These are phyloP conservation scores for Actinomortierella ambigua DNA, from an alignment of 371 early-diverging fungal species.

Conservation along the genomic window DNA sequence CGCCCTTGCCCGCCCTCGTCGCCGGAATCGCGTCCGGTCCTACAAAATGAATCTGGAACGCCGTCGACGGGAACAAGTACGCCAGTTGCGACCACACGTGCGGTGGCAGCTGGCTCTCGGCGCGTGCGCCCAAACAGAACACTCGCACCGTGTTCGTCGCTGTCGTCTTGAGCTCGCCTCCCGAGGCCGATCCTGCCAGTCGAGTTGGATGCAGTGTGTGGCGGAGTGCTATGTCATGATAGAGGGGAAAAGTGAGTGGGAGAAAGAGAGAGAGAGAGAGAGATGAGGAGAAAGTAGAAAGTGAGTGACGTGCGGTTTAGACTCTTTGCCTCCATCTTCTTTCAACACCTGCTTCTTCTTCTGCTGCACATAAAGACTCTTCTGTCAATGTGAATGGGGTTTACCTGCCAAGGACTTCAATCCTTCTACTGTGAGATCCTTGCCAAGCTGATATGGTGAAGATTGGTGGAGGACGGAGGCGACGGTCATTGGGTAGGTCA, in stretches of 20 bases:
- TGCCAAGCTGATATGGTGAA: conserved; percentile 70
- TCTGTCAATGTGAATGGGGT: too few relatives aligned
- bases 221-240: conserved; percentile 60
- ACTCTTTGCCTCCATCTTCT: too few relatives aligned
- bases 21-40: conserved; percentile 83
- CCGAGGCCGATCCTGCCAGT: conserved; percentile 49
- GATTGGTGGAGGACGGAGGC: conserved; percentile 79
- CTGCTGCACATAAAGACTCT: too few relatives aligned
- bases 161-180: conserved; percentile 51
- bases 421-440: conserved; percentile 78
- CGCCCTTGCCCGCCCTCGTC: conserved; percentile 29
- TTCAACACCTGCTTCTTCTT: too few relatives aligned
- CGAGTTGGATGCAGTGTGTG: conserved; percentile 64
- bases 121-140: conserved; percentile 79
- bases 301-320: too few relatives aligned
- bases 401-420: conserved; percentile 70
- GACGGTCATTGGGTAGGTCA: conserved; percentile 85
- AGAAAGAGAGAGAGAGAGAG: conserved; percentile 1
- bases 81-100: conserved; percentile 80
- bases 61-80: conserved; percentile 77
- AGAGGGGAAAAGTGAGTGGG: not conserved
- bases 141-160: conserved; percentile 70
- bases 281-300: conserved; percentile 1
- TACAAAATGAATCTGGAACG: conserved; percentile 82
- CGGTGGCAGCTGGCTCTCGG: conserved; percentile 80